Percentiles rank a stretch among this genome's conserved stretches.
phyloP scores from a whole-genome alignment of 2,329 filamentous ascomycete species.

The Pseudogymnoascus destructans region DNA sequence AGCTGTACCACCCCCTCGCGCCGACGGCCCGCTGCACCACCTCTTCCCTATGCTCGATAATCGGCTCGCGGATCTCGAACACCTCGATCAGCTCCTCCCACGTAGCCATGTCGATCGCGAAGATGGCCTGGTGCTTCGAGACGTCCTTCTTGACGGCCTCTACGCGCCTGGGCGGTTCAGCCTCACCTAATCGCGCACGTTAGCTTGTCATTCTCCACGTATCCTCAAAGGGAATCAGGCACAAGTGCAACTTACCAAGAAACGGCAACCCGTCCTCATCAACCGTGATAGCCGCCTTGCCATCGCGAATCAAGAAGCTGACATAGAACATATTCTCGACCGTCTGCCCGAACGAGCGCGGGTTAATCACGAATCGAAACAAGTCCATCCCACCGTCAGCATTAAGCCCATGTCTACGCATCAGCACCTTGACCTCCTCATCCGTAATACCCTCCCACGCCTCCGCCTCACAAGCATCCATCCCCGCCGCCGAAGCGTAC shows the following conservation, averaged over 20 bases:
- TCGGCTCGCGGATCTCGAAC: slow-evolving; percentile 62
- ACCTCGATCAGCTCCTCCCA: slow-evolving; percentile 69
- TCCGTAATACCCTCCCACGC: slow-evolving; percentile 36
- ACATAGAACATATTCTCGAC: slow-evolving; percentile 96
- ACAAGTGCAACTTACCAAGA: slow-evolving; percentile 48
- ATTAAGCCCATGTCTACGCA: slow-evolving; percentile 53
- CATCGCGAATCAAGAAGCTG: slow-evolving; percentile 85
- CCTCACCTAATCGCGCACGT: slow-evolving; percentile 23
- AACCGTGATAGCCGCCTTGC: slow-evolving; percentile 57
- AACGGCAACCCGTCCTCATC: slow-evolving; percentile 67
- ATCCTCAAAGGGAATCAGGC: slow-evolving; percentile 21
- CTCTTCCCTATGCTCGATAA: slow-evolving; percentile 73
- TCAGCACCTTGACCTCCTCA: slow-evolving; percentile 36
- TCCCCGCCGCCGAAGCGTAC: slow-evolving; percentile 34
- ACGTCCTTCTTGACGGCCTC: slow-evolving; percentile 36
- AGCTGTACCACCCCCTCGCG: slow-evolving; percentile 14
- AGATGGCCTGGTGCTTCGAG: slow-evolving; percentile 70
- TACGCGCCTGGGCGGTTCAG: slow-evolving; percentile 12
- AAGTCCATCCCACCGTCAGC: slow-evolving; percentile 61
- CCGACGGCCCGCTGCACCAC: slow-evolving; percentile 15
- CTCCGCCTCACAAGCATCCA: slow-evolving; percentile 33
- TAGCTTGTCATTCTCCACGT: slow-evolving; percentile 35
- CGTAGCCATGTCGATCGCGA: slow-evolving; percentile 72
- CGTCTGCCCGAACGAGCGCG: slow-evolving; percentile 80
- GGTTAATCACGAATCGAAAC: slow-evolving; percentile 83